Percentiles rank a stretch among this genome's conserved stretches.
These are phyloP conservation scores for Metarhizium robertsii DNA, from an alignment of 2,329 filamentous ascomycete species.

Conservation along the genomic window DNA sequence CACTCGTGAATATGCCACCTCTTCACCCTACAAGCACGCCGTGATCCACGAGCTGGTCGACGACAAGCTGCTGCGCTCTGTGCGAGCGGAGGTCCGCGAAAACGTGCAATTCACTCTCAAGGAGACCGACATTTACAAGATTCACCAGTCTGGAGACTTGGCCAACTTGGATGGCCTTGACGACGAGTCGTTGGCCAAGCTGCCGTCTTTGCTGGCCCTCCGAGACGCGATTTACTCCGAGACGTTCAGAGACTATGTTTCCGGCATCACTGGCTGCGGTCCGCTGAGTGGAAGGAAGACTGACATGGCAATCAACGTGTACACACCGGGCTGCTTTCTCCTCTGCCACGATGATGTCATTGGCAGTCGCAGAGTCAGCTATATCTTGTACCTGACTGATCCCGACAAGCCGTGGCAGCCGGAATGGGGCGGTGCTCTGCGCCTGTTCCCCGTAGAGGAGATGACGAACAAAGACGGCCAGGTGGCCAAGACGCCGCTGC, in stretches of 20 bases:
- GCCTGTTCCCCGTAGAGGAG: conserved; percentile 68
- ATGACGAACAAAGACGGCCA: conserved; percentile 55
- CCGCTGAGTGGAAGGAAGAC: conserved; percentile 88
- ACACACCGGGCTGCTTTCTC: conserved; percentile 90
- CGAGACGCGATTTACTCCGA: conserved; percentile 91
- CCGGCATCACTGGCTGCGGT: conserved; percentile 75
- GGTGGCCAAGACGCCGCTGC: conserved; percentile 68
- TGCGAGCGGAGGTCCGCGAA: conserved; percentile 79
- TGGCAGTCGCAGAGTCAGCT: conserved; percentile 90
- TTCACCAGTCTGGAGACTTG: conserved; percentile 95
- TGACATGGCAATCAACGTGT: conserved; percentile 98
- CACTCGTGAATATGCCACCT: conserved; percentile 51
- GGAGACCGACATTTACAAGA: conserved; percentile 99
- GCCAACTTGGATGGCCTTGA: conserved; percentile 94
- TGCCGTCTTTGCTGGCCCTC: conserved; percentile 85
- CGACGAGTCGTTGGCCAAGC: conserved; percentile 70
- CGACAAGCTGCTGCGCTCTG: conserved; percentile 70
- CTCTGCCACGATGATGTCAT: conserved; percentile 98
- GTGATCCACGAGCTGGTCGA: conserved; percentile 79
- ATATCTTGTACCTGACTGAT: conserved; percentile 92
- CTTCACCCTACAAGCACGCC: conserved; percentile 77
- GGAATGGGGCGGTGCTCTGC: conserved; percentile 86
- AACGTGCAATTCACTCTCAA: conserved; percentile 96
- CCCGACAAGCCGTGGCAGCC: conserved; percentile 85
- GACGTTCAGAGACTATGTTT: conserved; percentile 81